phyloP scores from a whole-genome alignment of 768 basidiomycete species.

The Trametopsis cervina region DNA sequence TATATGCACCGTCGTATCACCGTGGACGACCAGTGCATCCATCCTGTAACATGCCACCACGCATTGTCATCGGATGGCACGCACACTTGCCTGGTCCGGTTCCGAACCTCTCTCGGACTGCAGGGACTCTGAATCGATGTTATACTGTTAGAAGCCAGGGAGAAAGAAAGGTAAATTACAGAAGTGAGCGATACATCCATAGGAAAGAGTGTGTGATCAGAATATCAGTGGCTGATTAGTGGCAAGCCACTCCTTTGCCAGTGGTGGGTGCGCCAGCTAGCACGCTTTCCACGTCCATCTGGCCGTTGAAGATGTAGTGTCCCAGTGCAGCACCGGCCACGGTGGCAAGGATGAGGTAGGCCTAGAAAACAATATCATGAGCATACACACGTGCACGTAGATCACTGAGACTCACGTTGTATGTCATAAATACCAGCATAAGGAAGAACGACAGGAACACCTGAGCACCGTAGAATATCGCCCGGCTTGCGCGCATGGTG shows the following conservation, averaged over 20 bases:
- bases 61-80: no score
- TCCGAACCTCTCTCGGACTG: no score
- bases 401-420: conserved; percentile 59
- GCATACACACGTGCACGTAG: background rate
- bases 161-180: background rate
- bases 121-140: no score
- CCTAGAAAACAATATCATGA: conserved; percentile 36
- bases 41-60: no score
- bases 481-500: conserved; percentile 47
- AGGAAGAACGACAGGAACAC: conserved; percentile 83
- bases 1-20: no score
- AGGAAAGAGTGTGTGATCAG: background rate
- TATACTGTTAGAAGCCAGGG: no score
- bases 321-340: conserved; percentile 79
- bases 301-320: conserved; percentile 68
- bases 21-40: no score
- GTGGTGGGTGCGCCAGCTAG: conserved; percentile 32
- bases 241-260: conserved; percentile 76
- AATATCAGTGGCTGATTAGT: conserved; percentile 33
- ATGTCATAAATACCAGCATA: conserved; percentile 97
- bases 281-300: conserved; percentile 56
- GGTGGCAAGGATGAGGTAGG: conserved; percentile 78
- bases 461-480: conserved; percentile 64
- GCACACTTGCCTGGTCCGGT: no score
- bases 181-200: background rate